Evolutionary conservation across 106 monocot genomes (phyloP), one percentile per base, ranked within the genome.

Genomic region (Cymbidium sinense): DNA sequence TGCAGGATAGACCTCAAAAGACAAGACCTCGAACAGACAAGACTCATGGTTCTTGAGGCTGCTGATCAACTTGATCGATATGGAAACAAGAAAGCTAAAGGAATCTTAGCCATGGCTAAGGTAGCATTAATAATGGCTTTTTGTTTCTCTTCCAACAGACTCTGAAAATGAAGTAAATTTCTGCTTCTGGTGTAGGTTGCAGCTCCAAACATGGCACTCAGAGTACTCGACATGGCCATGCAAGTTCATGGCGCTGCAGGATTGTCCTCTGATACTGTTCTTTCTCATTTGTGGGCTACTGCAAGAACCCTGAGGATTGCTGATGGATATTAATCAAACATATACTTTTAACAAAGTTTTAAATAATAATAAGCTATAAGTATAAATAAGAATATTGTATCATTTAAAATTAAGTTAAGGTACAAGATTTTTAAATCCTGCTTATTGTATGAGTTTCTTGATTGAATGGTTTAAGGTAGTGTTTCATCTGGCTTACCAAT

Each of bases 171-270:
- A 20, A 0, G 28, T 33, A 20, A 20, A 23, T 13, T 2, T 20
- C 36, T 50, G 11, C 23, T 34, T 75, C 55, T 70, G 20, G 70
- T 17, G 78, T 82, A 98, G 98, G 98, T 98, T 13, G 86, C 94
- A 15, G 87, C 98, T 50, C 99, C 99, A 52, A 95, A 91, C 72
- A 99, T 99, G 92, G 90, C 99, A 69, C 74, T 99, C 47, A 83
- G 77, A 76, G 92, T 99, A 67, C 92, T 99, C n/a, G 95, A 99
- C 82, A 76, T 85, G 69, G 99, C 99, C 39, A 95, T 99, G 83
- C 99, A 99, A 85, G 92, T 95, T 39, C 99, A 99, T 74, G 95
- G 99, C 37, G 99, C 84, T 33, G 95, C 89, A 10, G 99, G 99
- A 54, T 17, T 99, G 73, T 99, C 99, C n/a, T 87, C 92, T 2